Evolutionary conservation across 164 flowering plant genomes (phyloP).

Genomic region (Umbellularia californica): DNA sequence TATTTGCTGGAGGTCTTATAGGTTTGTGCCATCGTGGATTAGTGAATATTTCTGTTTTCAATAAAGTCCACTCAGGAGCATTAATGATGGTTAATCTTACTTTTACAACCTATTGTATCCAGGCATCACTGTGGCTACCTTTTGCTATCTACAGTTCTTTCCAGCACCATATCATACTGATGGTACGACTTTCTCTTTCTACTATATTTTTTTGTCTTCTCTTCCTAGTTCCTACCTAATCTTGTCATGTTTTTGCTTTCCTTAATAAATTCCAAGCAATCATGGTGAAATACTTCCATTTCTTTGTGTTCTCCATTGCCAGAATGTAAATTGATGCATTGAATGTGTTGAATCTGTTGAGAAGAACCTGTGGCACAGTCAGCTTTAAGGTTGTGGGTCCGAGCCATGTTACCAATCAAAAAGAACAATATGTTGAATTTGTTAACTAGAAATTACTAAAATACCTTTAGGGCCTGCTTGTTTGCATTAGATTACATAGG

Average conservation of each 20-base stretch:
- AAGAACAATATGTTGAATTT: background rate
- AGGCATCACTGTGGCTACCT: conserved; percentile 56
- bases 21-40: conserved; percentile 30
- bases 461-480: too few relatives aligned
- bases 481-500: background rate
- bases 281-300: background rate
- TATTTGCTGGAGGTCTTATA: conserved; percentile 67
- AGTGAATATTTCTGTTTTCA: background rate
- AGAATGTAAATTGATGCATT: too few relatives aligned
- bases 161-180: conserved; percentile 70
- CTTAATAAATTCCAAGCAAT: background rate
- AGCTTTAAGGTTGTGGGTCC: background rate
- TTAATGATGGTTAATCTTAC: background rate
- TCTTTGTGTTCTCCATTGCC: background rate
- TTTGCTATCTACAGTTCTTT: conserved; percentile 85
- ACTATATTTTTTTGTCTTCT: background rate
- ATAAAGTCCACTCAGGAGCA: background rate
- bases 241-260: background rate
- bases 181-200: conserved; percentile 25
- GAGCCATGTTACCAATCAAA: too few relatives aligned
- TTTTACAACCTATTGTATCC: conserved; percentile 10
- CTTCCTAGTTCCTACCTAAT: background rate
- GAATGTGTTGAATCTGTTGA: background rate
- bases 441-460: background rate
- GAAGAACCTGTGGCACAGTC: background rate